These are phyloP conservation scores for Kwoniella pini DNA, from an alignment of 768 basidiomycete species.

Conservation along the genomic window DNA sequence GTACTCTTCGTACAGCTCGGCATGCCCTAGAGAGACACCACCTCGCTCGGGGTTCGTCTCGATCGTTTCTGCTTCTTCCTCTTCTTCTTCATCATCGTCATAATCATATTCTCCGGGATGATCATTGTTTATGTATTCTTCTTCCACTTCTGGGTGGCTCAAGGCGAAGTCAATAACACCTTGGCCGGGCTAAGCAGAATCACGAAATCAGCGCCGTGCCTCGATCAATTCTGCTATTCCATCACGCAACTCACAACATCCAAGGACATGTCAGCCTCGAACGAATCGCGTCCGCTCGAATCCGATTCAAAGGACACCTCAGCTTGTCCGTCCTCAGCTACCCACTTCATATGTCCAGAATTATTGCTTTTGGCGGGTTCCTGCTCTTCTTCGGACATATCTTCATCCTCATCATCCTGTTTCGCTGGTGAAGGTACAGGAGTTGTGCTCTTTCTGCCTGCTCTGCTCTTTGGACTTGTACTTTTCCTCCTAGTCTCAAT, in stretches of 20 bases:
- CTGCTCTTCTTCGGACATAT: constrained; percentile 13
- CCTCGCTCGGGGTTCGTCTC: neutral
- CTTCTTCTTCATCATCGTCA: constrained; percentile 9
- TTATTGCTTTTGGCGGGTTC: constrained; percentile 22
- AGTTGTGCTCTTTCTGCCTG: constrained; percentile 21
- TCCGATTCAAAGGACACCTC: constrained; percentile 60
- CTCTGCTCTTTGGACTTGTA: constrained; percentile 25
- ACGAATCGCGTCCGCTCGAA: constrained; percentile 59
- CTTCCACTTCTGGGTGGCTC: constrained; percentile 18
- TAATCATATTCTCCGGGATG: too few relatives aligned
- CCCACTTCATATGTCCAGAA: too few relatives aligned
- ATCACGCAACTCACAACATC: constrained; percentile 45
- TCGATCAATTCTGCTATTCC: too few relatives aligned
- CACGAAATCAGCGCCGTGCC: too few relatives aligned
- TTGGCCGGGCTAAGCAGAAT: constrained; percentile 14
- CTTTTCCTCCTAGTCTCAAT: constrained; percentile 37
- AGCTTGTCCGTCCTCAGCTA: constrained; percentile 29
- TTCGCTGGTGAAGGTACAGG: constrained; percentile 9
- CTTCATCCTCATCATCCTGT: constrained; percentile 4
- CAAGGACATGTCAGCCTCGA: constrained; percentile 50
- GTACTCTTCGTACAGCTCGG: constrained; percentile 9
- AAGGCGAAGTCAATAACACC: constrained; percentile 9
- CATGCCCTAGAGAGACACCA: neutral
- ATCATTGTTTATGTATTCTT: constrained; percentile 22
- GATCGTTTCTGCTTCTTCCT: constrained; percentile 1